Percentiles rank a stretch among this genome's conserved stretches.
Conservation (phyloP, 345 rosid genomes). For the Atalantia buxifolia region DNA sequence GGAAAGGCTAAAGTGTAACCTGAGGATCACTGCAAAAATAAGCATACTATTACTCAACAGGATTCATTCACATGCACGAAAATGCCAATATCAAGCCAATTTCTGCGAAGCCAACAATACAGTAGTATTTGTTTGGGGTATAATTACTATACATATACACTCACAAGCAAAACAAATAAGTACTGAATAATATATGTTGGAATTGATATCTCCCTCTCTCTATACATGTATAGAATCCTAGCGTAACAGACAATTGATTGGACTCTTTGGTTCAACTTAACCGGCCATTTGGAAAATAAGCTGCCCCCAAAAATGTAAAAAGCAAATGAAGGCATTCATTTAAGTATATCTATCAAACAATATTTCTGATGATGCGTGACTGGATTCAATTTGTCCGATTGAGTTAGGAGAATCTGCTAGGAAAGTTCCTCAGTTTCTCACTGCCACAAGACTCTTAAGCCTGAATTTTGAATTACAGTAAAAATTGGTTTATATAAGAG, state of each 20-base stretch:
- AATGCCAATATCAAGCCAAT: not conserved
- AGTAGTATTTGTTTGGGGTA: not conserved
- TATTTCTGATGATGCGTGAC: not conserved
- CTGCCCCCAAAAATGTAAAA: not conserved
- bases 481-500: slow-evolving; percentile 20
- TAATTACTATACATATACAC: too few relatives aligned
- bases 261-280: not conserved
- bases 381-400: slow-evolving; percentile 3
- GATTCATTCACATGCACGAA: not conserved
- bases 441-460: not conserved
- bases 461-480: slow-evolving; percentile 12
- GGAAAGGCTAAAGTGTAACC: not conserved
- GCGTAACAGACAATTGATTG: not conserved
- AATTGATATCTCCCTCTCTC: too few relatives aligned
- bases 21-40: not conserved
- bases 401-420: slow-evolving; percentile 27
- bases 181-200: not conserved
- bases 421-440: slow-evolving; percentile 36
- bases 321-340: not conserved
- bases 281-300: not conserved
- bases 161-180: not conserved
- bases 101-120: slow-evolving; percentile 13
- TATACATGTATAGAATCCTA: not conserved
- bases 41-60: too few relatives aligned
- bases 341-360: not conserved